These are phyloP conservation scores for Styphnolobium japonicum DNA, from an alignment of 306 rosid species.

Conservation along the genomic window DNA sequence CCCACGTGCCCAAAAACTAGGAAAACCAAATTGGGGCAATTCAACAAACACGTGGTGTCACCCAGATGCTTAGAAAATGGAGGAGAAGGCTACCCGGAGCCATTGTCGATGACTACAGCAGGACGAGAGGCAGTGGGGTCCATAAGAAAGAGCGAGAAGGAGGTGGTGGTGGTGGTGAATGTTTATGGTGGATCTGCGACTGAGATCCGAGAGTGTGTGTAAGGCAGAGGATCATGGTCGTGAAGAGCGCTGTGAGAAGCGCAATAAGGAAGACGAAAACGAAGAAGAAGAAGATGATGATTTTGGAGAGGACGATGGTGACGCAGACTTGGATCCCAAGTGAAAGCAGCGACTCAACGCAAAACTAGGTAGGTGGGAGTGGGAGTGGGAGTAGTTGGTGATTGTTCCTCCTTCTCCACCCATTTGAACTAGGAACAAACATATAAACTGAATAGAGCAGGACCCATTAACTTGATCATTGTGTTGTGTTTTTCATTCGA, in stretches of 20 bases:
- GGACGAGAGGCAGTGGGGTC: constrained; percentile 94
- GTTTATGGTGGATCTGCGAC: constrained; percentile 73
- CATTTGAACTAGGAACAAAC: constrained; percentile 49
- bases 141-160: constrained; percentile 47
- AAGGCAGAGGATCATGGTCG: constrained; percentile 73
- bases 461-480: constrained; percentile 36
- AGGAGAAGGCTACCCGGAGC: constrained; percentile 72
- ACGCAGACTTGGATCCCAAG: constrained; percentile 69
- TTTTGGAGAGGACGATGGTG: constrained; percentile 32
- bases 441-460: constrained; percentile 25
- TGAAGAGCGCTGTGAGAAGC: constrained; percentile 41
- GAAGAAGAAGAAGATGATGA: not conserved
- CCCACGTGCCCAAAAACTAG: not conserved
- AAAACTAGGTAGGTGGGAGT: constrained; percentile 36
- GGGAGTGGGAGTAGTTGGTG: constrained; percentile 43
- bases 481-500: constrained; percentile 24
- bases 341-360: constrained; percentile 58
- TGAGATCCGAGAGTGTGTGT: constrained; percentile 61
- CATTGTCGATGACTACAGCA: constrained; percentile 93
- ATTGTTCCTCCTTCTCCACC: constrained; percentile 39
- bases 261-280: constrained; percentile 22
- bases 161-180: not conserved
- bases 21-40: constrained; percentile 26
- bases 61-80: not conserved
- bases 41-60: constrained; percentile 32